Evolutionary conservation across 768 basidiomycete genomes (phyloP), one percentile per base, ranked within the genome.

Genomic region (Tephrocybe sp.): DNA sequence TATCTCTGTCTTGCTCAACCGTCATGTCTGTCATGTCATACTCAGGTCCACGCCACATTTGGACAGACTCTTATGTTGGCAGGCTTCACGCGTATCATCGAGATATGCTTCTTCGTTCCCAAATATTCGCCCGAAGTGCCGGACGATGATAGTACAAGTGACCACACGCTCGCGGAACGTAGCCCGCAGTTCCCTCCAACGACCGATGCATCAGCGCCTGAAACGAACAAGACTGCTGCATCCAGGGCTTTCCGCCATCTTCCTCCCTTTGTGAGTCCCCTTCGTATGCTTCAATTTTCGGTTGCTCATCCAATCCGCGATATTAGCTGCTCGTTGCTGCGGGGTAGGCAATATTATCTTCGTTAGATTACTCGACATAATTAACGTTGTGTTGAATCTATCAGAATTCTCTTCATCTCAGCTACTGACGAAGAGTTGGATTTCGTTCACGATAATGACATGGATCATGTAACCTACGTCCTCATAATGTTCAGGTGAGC

Each of bases 381-480:
- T 7, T 25, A 27, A 48, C 24, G 35, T 21, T 8, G 16, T 40
- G 30, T 28, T n/a, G n/a, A n/a, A n/a, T n/a, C 49, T 1, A 47
- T n/a, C 26, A 88, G 90, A 5, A 66, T 93, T 2, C 68, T 92
- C 15, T 97, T 98, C 74, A 92, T 96, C 83, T 89, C 88, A 12
- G 95, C 87, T 0, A 97, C 95, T 0, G 92, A 98, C 63, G 94
- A 98, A 69, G 91, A 96, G 64, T 70, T 96, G 24, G 60, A 76
- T 21, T 88, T 77, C 52, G 80, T 87, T 4, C 76, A 90, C 54
- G 79, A 80, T 11, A 72, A 70, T 16, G 86, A 79, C 35, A 91
- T 96, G 83, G 94, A 96, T 64, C 91, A 93, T 60, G 92, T 94
- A 50, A 93, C 93, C 0, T 96, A 95, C 60, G 75, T 88, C 30